These are phyloP conservation scores for Medicago ruthenica DNA, from an alignment of 306 rosid species.

Conservation along the genomic window DNA sequence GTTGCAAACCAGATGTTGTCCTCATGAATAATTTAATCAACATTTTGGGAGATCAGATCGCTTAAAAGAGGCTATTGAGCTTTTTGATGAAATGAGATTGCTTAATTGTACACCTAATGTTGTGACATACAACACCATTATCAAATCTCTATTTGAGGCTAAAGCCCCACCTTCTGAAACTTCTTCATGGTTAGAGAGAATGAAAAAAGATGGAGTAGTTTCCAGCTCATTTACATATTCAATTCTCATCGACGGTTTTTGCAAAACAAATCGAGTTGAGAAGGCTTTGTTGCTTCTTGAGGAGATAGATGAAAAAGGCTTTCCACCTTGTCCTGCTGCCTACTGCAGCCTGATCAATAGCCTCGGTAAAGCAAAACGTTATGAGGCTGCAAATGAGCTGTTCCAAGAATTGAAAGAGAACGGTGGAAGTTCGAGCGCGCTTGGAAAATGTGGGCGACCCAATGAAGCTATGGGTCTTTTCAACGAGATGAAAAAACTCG, in stretches of 20 bases:
- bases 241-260: slow-evolving; percentile 88
- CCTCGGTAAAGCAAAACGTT: slow-evolving; percentile 89
- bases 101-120: slow-evolving; percentile 72
- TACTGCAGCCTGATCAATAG: slow-evolving; percentile 92
- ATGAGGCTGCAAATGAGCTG: slow-evolving; percentile 89
- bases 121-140: slow-evolving; percentile 78
- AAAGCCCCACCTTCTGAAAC: slow-evolving; percentile 70
- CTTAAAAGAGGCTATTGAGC: slow-evolving; percentile 62
- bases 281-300: slow-evolving; percentile 92
- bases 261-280: slow-evolving; percentile 88
- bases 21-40: slow-evolving; percentile 84
- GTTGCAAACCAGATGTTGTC: slow-evolving; percentile 80
- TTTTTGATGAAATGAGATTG: slow-evolving; percentile 72
- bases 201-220: slow-evolving; percentile 72
- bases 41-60: slow-evolving; percentile 75
- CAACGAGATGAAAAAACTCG: slow-evolving; percentile 79
- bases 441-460: slow-evolving; percentile 82
- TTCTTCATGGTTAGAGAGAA: slow-evolving; percentile 79
- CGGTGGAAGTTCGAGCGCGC: slow-evolving; percentile 84
- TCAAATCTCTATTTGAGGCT: slow-evolving; percentile 75
- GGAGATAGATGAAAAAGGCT: slow-evolving; percentile 94
- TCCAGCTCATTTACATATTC: slow-evolving; percentile 91
- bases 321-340: slow-evolving; percentile 98
- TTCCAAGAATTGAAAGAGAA: slow-evolving; percentile 91
- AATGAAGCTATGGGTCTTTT: slow-evolving; percentile 77